Evolutionary conservation across 2,329 filamentous ascomycete genomes (phyloP).

Genomic region (Dothistroma pini): DNA sequence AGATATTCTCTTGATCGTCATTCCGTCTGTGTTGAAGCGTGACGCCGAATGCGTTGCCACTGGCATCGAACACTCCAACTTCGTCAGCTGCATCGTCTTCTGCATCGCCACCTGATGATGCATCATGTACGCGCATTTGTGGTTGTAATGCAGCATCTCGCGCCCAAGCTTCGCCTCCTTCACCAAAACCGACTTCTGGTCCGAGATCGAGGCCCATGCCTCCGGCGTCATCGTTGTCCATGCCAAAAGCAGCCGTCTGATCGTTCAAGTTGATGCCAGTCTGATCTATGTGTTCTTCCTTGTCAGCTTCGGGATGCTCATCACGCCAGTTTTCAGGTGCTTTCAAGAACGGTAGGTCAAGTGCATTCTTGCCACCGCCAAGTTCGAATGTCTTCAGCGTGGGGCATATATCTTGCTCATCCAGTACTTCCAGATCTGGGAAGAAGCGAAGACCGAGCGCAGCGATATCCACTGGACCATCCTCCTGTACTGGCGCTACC

Average conservation of each 20-base stretch:
- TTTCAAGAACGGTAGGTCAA: conserved; percentile 90
- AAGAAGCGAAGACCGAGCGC: conserved; percentile 79
- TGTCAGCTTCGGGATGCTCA: conserved; percentile 55
- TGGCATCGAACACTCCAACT: conserved; percentile 56
- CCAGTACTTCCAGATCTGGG: conserved; percentile 70
- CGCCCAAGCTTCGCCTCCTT: conserved; percentile 95
- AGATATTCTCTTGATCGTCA: conserved; percentile 84
- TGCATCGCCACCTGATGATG: conserved; percentile 53
- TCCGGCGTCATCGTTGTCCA: conserved; percentile 69
- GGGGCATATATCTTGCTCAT: conserved; percentile 87
- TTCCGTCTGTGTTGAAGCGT: conserved; percentile 63
- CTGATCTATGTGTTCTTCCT: conserved; percentile 50
- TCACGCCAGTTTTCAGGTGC: conserved; percentile 77
- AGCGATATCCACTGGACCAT: conserved; percentile 74
- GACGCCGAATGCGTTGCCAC: conserved; percentile 68
- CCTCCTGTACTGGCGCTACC: conserved; percentile 46
- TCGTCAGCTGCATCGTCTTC: conserved; percentile 44
- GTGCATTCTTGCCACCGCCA: conserved; percentile 75
- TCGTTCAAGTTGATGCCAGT: conserved; percentile 43
- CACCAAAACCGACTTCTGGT: conserved; percentile 78
- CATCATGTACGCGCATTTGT: conserved; percentile 75
- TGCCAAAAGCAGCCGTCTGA: conserved; percentile 44
- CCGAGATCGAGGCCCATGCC: conserved; percentile 60
- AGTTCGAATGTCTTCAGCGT: conserved; percentile 93
- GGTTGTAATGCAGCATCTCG: conserved; percentile 81